Evolutionary conservation across 768 basidiomycete genomes (phyloP).

Genomic region (Hypholoma fasciculare): DNA sequence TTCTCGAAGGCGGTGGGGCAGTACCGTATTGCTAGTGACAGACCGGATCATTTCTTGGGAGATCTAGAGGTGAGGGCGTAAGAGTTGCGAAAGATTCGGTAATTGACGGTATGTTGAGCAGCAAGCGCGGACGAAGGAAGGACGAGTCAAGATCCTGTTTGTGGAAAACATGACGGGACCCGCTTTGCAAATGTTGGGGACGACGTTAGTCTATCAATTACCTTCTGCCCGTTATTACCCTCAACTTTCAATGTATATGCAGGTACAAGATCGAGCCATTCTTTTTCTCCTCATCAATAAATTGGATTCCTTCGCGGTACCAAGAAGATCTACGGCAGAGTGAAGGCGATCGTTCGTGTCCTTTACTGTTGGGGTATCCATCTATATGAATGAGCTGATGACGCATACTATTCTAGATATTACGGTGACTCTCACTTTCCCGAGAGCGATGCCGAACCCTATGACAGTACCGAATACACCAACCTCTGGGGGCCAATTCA

Average conservation of each 20-base stretch:
- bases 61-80: constrained; percentile 27
- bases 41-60: constrained; percentile 32
- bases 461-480: constrained; percentile 6
- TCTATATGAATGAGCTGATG: background rate
- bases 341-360: constrained; percentile 48
- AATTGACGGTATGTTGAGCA: background rate
- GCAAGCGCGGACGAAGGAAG: constrained; percentile 16
- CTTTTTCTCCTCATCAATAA: constrained; percentile 63
- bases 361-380: background rate
- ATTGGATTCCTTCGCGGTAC: constrained; percentile 66
- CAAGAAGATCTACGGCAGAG: constrained; percentile 43
- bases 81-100: background rate
- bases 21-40: constrained; percentile 14
- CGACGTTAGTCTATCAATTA: constrained; percentile 30
- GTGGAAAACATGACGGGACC: constrained; percentile 50
- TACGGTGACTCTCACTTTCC: constrained; percentile 51
- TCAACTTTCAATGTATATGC: too few relatives aligned
- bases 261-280: constrained; percentile 62
- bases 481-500: constrained; percentile 4
- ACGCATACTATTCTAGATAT: constrained; percentile 37
- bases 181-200: constrained; percentile 60
- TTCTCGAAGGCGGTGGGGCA: constrained; percentile 30
- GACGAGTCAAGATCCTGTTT: constrained; percentile 50
- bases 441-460: constrained; percentile 26
- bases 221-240: too few relatives aligned